Base-by-base conservation (phyloP, 1,284 basidiomycete genomes). In the Volvariella surrecta region DNA sequence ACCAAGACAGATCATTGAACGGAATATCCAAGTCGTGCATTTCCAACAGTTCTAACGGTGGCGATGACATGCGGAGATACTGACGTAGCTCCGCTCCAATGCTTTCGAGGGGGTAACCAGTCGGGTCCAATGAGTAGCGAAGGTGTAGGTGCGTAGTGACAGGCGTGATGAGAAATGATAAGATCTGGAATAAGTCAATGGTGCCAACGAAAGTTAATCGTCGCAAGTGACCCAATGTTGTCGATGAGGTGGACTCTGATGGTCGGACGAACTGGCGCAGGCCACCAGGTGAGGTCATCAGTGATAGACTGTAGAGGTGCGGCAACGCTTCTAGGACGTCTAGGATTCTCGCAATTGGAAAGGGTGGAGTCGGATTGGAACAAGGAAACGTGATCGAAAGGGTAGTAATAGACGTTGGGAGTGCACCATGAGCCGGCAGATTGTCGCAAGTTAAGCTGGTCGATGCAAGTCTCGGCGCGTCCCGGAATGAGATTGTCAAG, bases 11-110 rank as follows among this genome's bases (percentile, higher is more conserved):
- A 31, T 68, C 61, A 19, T 60, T 56, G 11, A 59, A 56, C 32
- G 70, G 52, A 44, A 78, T 56, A 56, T 76, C 67, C 48, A 76
- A 59, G 58, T 81, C 76, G 52, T 76, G 68, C 42, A 81, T 61
- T 54, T 80, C 76, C 45, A 82, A 59, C 13, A 68, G 48, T 44
- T 70, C 59, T 42, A 81, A 56, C 4, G 64, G 64, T 22, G 71
- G 66, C 3, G 58, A 54, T n/a, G 63, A 63, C 18, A 48, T 43
- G 37, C 58, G 57, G 28, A 81, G 49, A 53, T 78, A 74, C 30
- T 50, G 49, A 28, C 59, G 50, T 7, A 77, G 54, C 45, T 61
- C 62, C 3, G 53, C 50, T 3, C 64, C 68, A 35, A 64, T 63
- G 15, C 62, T 56, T 32, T 62, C 62, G 45, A 70, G 64, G 13